Conservation (phyloP, 495 filamentous ascomycete genomes). For the Hypoxylon trugodes region DNA sequence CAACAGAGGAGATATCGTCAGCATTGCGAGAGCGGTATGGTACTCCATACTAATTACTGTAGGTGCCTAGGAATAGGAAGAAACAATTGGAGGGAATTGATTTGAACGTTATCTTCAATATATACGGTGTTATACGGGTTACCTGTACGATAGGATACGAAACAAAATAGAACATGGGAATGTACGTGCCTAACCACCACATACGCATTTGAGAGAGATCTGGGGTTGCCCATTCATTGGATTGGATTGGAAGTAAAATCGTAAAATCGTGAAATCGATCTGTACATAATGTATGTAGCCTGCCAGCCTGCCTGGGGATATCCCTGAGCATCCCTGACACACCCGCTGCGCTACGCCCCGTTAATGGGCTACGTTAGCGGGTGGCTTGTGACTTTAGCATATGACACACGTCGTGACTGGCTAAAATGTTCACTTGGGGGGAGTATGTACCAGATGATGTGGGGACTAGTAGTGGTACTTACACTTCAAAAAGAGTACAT, state of each 20-base stretch:
- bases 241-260: slow-evolving; percentile 30
- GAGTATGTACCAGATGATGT: slow-evolving; percentile 27
- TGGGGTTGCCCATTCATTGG: slow-evolving; percentile 18
- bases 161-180: not conserved
- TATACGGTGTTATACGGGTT: not conserved
- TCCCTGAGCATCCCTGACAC: not conserved
- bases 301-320: not conserved
- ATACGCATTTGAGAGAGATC: slow-evolving; percentile 10
- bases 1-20: slow-evolving; percentile 34
- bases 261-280: no score
- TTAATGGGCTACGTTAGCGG: slow-evolving; percentile 25
- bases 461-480: slow-evolving; percentile 31
- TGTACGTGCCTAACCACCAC: not conserved
- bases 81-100: not conserved
- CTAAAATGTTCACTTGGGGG: slow-evolving; percentile 9
- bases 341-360: slow-evolving; percentile 20
- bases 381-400: slow-evolving; percentile 44
- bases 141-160: not conserved
- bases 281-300: not conserved
- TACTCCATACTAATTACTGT: not conserved
- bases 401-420: slow-evolving; percentile 39
- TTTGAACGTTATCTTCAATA: not conserved
- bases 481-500: slow-evolving; percentile 8
- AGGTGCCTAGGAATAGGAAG: not conserved
- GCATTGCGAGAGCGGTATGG: slow-evolving; percentile 5